Evolutionary conservation across 805 yeast species (phyloP).

Genomic region (Ogataea saltuana): DNA sequence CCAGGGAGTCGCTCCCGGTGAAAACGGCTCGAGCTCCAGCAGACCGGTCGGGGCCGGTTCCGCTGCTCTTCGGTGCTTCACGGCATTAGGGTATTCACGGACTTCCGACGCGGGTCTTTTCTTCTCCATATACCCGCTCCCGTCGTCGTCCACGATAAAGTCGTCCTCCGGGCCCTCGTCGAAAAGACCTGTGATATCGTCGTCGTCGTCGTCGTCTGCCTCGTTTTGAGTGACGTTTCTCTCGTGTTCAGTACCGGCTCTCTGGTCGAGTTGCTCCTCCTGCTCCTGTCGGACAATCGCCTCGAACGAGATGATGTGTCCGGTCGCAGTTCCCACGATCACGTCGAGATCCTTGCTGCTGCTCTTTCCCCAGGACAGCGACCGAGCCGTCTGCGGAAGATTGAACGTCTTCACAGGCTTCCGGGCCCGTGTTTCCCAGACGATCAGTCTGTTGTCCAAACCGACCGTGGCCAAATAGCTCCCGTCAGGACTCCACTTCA

Average conservation of each 20-base stretch:
- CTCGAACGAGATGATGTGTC: conserved; percentile 37
- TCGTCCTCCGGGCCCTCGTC: conserved; percentile 49
- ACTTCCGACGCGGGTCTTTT: conserved; percentile 15
- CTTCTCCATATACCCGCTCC: conserved; percentile 38
- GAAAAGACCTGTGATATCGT: conserved; percentile 34
- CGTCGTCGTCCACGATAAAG: conserved; percentile 66
- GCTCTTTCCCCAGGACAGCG: conserved; percentile 37
- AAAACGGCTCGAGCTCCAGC: conserved; percentile 55
- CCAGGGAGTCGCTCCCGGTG: conserved; percentile 92
- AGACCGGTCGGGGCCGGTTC: conserved; percentile 5
- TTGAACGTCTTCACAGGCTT: conserved; percentile 35
- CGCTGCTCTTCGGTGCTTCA: conserved; percentile 13
- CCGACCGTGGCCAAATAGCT: conserved; percentile 59
- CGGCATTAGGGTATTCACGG: conserved; percentile 1
- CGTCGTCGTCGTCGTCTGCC: conserved; percentile 30
- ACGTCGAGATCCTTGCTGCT: conserved; percentile 26
- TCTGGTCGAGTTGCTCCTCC: conserved; percentile 11
- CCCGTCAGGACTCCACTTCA: conserved; percentile 65
- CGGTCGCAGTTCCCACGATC: conserved; percentile 45
- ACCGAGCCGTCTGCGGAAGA: conserved; percentile 24
- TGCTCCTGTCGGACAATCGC: conserved; percentile 26
- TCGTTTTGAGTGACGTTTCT: conserved; percentile 20
- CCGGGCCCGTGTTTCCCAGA: conserved; percentile 54
- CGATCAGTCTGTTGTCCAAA: conserved; percentile 47
- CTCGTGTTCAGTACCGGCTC: conserved; percentile 18